Percentiles rank a stretch among this genome's conserved stretches.
These are phyloP conservation scores for Phyllosticta citriasiana DNA, from an alignment of 2,329 filamentous ascomycete genomes.

Conservation along the genomic window DNA sequence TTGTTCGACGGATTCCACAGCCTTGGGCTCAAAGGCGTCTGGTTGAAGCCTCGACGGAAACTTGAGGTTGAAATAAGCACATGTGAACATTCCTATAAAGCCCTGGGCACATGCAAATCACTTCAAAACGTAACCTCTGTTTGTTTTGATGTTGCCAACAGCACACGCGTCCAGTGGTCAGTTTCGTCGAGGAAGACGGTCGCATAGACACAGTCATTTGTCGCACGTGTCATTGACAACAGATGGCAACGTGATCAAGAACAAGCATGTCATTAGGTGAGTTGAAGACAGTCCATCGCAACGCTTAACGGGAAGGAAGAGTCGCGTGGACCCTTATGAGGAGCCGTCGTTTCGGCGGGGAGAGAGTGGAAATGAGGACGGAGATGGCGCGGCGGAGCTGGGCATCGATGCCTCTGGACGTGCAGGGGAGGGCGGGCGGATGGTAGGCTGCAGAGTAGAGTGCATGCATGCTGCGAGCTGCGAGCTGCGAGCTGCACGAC, in stretches of 20 bases:
- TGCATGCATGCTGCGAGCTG: background rate
- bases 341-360: background rate
- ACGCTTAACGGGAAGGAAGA: background rate
- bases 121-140: too few relatives aligned
- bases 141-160: background rate
- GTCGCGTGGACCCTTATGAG: background rate
- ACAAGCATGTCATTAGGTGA: background rate
- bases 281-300: background rate
- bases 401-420: background rate
- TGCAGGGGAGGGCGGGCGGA: background rate
- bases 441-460: too few relatives aligned
- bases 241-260: background rate
- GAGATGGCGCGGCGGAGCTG: background rate
- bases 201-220: background rate
- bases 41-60: too few relatives aligned
- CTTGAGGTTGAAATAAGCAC: too few relatives aligned
- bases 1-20: too few relatives aligned
- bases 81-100: too few relatives aligned
- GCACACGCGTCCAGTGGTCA: background rate
- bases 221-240: background rate
- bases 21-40: too few relatives aligned
- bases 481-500: background rate
- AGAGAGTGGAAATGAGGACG: background rate
- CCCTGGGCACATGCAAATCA: too few relatives aligned
- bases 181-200: background rate